Conservation (phyloP, 1,284 basidiomycete species). For the Puccinia novopanici region DNA sequence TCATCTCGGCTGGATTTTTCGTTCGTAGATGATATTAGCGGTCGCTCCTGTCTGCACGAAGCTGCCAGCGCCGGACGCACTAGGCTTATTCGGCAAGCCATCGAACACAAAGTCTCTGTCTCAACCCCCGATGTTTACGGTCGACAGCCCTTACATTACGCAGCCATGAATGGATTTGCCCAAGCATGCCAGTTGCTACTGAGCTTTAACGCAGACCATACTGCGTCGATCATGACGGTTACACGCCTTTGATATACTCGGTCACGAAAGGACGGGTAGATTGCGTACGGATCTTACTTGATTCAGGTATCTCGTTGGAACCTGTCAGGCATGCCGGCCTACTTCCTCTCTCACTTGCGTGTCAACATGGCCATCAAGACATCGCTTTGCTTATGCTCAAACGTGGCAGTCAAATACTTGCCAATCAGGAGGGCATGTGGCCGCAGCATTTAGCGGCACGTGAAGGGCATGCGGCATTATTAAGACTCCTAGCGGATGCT, state of each 20-base stretch:
- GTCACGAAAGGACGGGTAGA: constrained; percentile 80
- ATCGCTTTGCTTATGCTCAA: constrained; percentile 77
- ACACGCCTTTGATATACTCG: constrained; percentile 88
- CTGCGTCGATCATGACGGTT: constrained; percentile 86
- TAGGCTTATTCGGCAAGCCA: constrained; percentile 78
- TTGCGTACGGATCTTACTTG: constrained; percentile 76
- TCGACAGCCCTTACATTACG: constrained; percentile 90
- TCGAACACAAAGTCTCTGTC: constrained; percentile 71
- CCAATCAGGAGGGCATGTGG: constrained; percentile 92
- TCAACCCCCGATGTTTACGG: constrained; percentile 82
- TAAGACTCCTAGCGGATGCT: constrained; percentile 75
- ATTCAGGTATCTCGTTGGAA: constrained; percentile 65
- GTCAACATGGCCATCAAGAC: constrained; percentile 82
- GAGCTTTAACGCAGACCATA: constrained; percentile 70
- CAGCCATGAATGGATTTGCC: constrained; percentile 86
- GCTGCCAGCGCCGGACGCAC: constrained; percentile 81
- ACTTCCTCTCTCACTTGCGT: constrained; percentile 85
- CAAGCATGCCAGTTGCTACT: constrained; percentile 76
- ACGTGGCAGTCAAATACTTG: constrained; percentile 74
- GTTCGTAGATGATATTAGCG: constrained; percentile 96
- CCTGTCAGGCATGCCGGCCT: constrained; percentile 65
- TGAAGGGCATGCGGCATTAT: constrained; percentile 83
- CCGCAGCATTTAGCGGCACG: constrained; percentile 98
- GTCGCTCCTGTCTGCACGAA: constrained; percentile 90
- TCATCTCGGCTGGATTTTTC: constrained; percentile 76